Evolutionary conservation across 768 basidiomycete genomes (phyloP), one percentile per base, ranked within the genome.

Genomic region (Termitomyces sp.): DNA sequence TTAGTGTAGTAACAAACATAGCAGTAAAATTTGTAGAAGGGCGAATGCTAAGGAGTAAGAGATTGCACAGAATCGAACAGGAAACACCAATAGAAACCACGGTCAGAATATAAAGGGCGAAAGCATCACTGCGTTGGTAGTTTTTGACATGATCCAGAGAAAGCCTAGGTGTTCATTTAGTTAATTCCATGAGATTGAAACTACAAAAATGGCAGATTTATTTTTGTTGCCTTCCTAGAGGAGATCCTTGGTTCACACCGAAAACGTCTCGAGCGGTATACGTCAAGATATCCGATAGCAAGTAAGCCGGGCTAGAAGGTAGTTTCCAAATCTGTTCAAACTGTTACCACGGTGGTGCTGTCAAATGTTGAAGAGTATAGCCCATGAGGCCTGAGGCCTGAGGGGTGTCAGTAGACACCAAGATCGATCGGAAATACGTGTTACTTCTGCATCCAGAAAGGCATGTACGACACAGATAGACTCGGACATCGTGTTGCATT

Each of bases 1-100:
- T 39, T 13, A 68, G 47, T 39, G 62, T 45, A 51, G 63, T 56
- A 45, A 60, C 54, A 60, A 73, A 71, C 65, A 73, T 69, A 33
- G 16, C 33, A 31, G 23, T 10, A 33, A 16, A 33, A 38, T n/a
- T 11, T 7, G 12, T 38, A 18, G 27, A 13, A 20, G 40, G 48
- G 25, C 42, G 29, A 31, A 31, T 42, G 43, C 38, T 29, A 23
- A 7, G 40, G 18, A 48, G 23, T 27, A 38, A 6, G 9, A 16
- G 20, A 20, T 36, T 9, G 48, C 25, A 6, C 5, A 27, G 23
- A 36, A 3, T 33, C 7, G 23, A 23, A n/a, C 11, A 13, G 35
- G n/a, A 35, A 25, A 48, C 16, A 25, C 9, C 10, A n/a, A n/a
- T 1, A 23, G 18, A 48, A 25, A 16, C 1, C 15, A 48, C 32